Conservation (phyloP, 108 stramenopile species). For the Chaetoceros muelleri region DNA sequence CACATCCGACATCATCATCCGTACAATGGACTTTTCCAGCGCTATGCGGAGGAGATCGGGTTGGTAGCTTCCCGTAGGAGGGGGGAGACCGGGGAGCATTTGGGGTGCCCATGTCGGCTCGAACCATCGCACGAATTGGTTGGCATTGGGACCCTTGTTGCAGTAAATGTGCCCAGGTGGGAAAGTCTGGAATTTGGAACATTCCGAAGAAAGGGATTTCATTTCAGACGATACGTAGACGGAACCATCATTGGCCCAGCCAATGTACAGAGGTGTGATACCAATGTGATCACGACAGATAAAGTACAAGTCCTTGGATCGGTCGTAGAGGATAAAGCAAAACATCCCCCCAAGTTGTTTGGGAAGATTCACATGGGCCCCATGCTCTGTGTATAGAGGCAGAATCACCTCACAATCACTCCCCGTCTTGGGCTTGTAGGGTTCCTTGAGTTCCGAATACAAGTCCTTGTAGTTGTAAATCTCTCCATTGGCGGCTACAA, state of each 20-base stretch:
- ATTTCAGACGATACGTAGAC: constrained; percentile 89
- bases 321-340: constrained; percentile 91
- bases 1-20: constrained; percentile 99
- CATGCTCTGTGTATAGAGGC: constrained; percentile 83
- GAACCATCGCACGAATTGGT: constrained; percentile 87
- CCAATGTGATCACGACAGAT: constrained; percentile 94
- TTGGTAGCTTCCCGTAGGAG: constrained; percentile 56
- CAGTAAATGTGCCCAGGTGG: constrained; percentile 92
- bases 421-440: constrained; percentile 83
- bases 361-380: constrained; percentile 56
- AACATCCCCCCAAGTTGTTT: constrained; percentile 91
- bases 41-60: constrained; percentile 73
- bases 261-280: constrained; percentile 95
- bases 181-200: constrained; percentile 81
- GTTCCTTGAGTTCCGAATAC: constrained; percentile 43
- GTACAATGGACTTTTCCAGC: constrained; percentile 87
- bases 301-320: constrained; percentile 70
- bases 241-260: constrained; percentile 91
- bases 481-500: constrained; percentile 96
- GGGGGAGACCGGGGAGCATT: constrained; percentile 63
- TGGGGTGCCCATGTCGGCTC: constrained; percentile 87
- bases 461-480: constrained; percentile 98
- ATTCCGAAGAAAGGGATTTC: constrained; percentile 83
- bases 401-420: constrained; percentile 95
- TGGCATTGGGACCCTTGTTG: constrained; percentile 68